Base-by-base conservation (phyloP, 1,284 basidiomycete species). In the Phenoliferia sp. region DNA sequence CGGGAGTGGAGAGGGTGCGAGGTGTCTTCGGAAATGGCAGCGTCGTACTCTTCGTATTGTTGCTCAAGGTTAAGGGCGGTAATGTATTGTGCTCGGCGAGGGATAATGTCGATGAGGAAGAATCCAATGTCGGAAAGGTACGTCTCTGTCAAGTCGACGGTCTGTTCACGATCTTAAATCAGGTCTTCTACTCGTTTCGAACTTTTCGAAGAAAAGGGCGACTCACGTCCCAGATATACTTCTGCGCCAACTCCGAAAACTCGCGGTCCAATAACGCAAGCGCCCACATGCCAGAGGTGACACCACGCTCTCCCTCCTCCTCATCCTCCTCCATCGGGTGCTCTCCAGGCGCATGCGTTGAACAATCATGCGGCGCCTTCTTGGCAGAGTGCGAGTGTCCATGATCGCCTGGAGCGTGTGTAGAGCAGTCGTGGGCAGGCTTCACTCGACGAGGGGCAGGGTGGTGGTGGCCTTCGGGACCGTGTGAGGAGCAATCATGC, bases 191-290 rank as follows among this genome's bases (percentile, higher is more conserved):
- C n/a, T n/a, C n/a, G n/a, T n/a, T n/a, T n/a, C n/a, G n/a, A 39
- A 61, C 7, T 0, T 22, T 12, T 17, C 4, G 31, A 16, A 7
- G 15, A 1, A 3, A n/a, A 52, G 39, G 31, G 22, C 22, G 35
- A 58, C 68, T 31, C 26, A 67, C 70, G n/a, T 35, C 33, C 70
- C 70, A 72, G 19, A 66, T n/a, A 26, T 29, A 64, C 7, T 39
- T 62, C 22, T 33, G 36, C 2, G 66, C 61, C 12, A 69, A 35
- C 15, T 60, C 66, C 34, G 54, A 64, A 39, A 72, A 69, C 44
- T 72, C 70, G 29, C 44, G 39, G 44, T 64, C 65, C 52, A 69
- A 64, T 29, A 67, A 60, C 15, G 65, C 34, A 9, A 72, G 60
- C 22, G 32, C 28, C 44, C 33, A 28, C 35, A 67, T 22, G 32